Evolutionary conservation across 1,284 basidiomycete genomes (phyloP).

Genomic region (Trametes sp.): DNA sequence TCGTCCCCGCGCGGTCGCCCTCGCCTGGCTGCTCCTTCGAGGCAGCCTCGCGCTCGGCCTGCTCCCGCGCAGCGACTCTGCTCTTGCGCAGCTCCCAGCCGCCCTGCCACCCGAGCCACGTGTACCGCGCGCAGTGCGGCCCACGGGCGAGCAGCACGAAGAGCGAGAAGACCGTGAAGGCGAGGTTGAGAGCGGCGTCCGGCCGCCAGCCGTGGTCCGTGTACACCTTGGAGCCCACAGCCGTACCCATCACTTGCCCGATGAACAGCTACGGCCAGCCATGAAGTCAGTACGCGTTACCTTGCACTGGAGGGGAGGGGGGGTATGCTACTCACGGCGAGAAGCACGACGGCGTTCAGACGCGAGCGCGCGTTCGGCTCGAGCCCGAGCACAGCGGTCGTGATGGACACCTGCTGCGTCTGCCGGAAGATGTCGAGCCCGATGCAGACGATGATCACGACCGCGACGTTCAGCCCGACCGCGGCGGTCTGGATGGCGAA

Average conservation of each 20-base stretch:
- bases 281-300: background rate
- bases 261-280: slow-evolving; percentile 43
- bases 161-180: slow-evolving; percentile 51
- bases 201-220: slow-evolving; percentile 59
- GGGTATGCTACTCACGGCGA: slow-evolving; percentile 50
- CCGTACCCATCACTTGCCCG: slow-evolving; percentile 61
- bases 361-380: slow-evolving; percentile 51
- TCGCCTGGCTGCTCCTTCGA: background rate
- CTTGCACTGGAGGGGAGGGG: background rate
- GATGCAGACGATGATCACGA: slow-evolving; percentile 53
- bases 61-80: slow-evolving; percentile 16
- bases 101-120: slow-evolving; percentile 50
- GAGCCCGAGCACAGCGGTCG: slow-evolving; percentile 50
- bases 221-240: slow-evolving; percentile 59
- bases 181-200: slow-evolving; percentile 56
- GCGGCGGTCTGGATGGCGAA: slow-evolving; percentile 54
- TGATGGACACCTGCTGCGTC: slow-evolving; percentile 50
- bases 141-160: slow-evolving; percentile 52
- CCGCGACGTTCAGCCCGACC: slow-evolving; percentile 53
- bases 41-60: background rate
- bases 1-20: background rate
- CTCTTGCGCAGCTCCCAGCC: slow-evolving; percentile 41
- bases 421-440: slow-evolving; percentile 58
- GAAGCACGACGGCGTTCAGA: slow-evolving; percentile 58
- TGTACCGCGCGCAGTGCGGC: slow-evolving; percentile 48